A percentile compares a stretch with the other conserved stretches of the same genome.
These are phyloP conservation scores for Pichia exigua DNA, from an alignment of 805 yeast species.

Conservation along the genomic window DNA sequence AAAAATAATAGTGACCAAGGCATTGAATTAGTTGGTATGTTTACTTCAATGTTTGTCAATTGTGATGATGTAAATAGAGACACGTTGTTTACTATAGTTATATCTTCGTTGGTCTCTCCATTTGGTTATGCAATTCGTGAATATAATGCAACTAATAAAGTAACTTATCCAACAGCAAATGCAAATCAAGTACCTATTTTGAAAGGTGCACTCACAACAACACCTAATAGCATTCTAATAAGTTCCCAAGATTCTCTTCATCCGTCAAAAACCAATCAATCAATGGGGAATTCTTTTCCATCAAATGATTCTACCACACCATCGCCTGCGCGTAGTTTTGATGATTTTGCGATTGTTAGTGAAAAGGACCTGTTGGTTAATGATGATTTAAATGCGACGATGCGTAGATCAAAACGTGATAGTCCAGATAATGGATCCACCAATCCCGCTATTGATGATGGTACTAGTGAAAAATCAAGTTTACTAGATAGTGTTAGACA, in stretches of 20 bases:
- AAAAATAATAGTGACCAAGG: neutral
- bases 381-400: neutral
- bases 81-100: neutral
- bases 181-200: neutral
- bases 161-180: neutral
- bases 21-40: neutral
- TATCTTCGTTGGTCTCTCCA: slow-evolving; percentile 5
- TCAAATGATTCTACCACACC: neutral
- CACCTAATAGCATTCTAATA: neutral
- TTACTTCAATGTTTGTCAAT: neutral
- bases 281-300: neutral
- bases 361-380: slow-evolving; percentile 20
- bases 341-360: slow-evolving; percentile 42
- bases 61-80: neutral
- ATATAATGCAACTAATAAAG: neutral
- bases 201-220: neutral
- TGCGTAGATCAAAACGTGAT: slow-evolving; percentile 1
- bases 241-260: neutral
- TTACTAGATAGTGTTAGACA: slow-evolving; percentile 1
- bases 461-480: neutral
- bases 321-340: slow-evolving; percentile 13
- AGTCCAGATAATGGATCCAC: neutral
- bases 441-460: neutral
- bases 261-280: neutral
- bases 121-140: neutral